Evolutionary conservation across 2,329 filamentous ascomycete genomes (phyloP), one percentile per base, ranked within the genome.

Genomic region (Chaetomiaceae sp.): DNA sequence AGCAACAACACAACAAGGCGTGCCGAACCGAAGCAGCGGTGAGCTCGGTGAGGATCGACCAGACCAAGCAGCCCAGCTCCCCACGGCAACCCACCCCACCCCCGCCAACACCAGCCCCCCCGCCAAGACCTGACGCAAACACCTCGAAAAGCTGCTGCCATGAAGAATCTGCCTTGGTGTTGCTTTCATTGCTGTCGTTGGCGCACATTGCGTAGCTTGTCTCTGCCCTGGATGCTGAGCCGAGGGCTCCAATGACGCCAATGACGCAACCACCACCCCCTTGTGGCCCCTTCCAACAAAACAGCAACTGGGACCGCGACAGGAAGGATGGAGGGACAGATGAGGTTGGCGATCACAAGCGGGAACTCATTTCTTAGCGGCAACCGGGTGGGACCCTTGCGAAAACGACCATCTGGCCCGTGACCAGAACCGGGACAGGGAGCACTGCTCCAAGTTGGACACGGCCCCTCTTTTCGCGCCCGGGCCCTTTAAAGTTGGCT

Each of bases 391-490:
- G 55, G 55, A 46, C 50, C 49, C 54, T 37, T 34, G 22, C 55
- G 34, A 55, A 55, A 48, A 33, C 45, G 47, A 46, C 33, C 51
- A 54, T 47, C 42, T 50, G 52, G 55, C 47, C 42, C 51, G 45
- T 52, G 51, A 48, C 48, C 49, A 27, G 25, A 40, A 47, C 45
- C 12, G 36, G 47, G 44, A 52, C 54, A 51, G 47, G 51, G 56
- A 43, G 29, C 31, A 31, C 51, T 46, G 51, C 47, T 33, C 46
- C 37, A 44, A 37, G 37, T 39, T 55, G 12, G 44, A 49, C 42
- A 25, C 53, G 45, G 23, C 53, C 45, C 53, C 49, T 49, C 51
- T 22, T 55, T 50, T 47, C 22, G 27, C 43, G 27, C 47, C 48
- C 34, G 37, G 44, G 51, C 44, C 36, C 48, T 54, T 54, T 47